Evolutionary conservation across 2,329 filamentous ascomycete species (phyloP).

Genomic region (Pseudocercospora musae): DNA sequence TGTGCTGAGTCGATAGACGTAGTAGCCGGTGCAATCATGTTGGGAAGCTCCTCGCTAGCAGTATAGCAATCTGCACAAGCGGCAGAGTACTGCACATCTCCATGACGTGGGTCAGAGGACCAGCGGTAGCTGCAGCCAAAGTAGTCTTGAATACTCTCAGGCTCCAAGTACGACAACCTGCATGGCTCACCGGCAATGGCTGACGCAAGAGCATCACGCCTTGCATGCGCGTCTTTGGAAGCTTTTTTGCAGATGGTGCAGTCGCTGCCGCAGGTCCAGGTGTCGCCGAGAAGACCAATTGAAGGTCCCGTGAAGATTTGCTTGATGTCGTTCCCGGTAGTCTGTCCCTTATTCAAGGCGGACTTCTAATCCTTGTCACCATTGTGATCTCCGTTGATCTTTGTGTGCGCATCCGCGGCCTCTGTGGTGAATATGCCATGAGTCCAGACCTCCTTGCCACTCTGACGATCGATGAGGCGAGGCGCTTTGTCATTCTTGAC

Average conservation of each 20-base stretch:
- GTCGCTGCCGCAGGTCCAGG: background rate
- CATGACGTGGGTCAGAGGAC: background rate
- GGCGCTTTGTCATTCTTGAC: conserved; percentile 9
- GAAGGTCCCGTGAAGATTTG: background rate
- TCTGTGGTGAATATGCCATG: conserved; percentile 11
- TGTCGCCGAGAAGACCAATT: background rate
- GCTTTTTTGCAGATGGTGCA: background rate
- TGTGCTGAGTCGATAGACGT: background rate
- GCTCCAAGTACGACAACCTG: background rate
- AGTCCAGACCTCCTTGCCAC: conserved; percentile 10
- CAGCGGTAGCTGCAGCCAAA: background rate
- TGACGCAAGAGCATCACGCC: background rate
- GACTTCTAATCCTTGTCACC: background rate
- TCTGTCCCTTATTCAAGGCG: background rate
- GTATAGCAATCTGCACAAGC: background rate
- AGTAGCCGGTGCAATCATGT: background rate
- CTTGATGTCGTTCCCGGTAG: background rate
- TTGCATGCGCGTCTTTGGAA: background rate
- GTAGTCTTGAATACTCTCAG: background rate
- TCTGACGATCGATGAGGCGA: conserved; percentile 3
- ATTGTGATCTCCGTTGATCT: background rate
- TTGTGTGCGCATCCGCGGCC: background rate
- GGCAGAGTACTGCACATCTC: background rate
- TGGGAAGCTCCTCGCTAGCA: background rate
- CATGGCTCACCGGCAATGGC: background rate